phyloP scores from a whole-genome alignment of 768 basidiomycete species.

The Hemileccinum rubropunctum region DNA sequence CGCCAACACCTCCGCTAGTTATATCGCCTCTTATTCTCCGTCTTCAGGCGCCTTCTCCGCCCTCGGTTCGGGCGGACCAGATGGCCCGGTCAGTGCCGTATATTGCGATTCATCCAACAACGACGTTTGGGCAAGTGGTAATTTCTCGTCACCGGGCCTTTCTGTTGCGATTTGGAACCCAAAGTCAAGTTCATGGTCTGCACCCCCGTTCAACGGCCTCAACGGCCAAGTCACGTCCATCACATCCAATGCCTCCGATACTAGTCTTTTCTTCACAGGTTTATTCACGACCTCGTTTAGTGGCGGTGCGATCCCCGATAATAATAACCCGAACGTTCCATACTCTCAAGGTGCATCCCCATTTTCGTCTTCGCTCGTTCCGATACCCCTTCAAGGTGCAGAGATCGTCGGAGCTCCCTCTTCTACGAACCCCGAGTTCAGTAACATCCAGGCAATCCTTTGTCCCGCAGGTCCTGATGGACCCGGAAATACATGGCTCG shows the following conservation, averaged over 20 bases:
- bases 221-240: constrained; percentile 73
- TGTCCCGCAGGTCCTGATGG: constrained; percentile 87
- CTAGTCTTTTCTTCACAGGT: constrained; percentile 84
- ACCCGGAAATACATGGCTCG: constrained; percentile 82
- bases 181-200: constrained; percentile 64
- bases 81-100: constrained; percentile 69
- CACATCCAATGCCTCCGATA: constrained; percentile 62
- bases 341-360: constrained; percentile 79
- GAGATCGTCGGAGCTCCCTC: constrained; percentile 59
- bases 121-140: constrained; percentile 79
- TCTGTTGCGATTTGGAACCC: constrained; percentile 73
- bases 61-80: constrained; percentile 66
- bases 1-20: constrained; percentile 53
- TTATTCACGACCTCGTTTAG: constrained; percentile 78
- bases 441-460: constrained; percentile 64
- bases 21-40: constrained; percentile 74
- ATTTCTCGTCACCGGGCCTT: constrained; percentile 63
- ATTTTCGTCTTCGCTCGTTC: constrained; percentile 87
- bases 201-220: constrained; percentile 80
- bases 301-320: constrained; percentile 49
- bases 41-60: constrained; percentile 55
- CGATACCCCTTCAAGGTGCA: constrained; percentile 65
- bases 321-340: constrained; percentile 83
- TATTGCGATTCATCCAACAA: constrained; percentile 69
- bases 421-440: constrained; percentile 56